A percentile compares a stretch with the other conserved stretches of the same genome.
These are phyloP conservation scores for Lactarius vividus DNA, from an alignment of 768 basidiomycete genomes.

Conservation along the genomic window DNA sequence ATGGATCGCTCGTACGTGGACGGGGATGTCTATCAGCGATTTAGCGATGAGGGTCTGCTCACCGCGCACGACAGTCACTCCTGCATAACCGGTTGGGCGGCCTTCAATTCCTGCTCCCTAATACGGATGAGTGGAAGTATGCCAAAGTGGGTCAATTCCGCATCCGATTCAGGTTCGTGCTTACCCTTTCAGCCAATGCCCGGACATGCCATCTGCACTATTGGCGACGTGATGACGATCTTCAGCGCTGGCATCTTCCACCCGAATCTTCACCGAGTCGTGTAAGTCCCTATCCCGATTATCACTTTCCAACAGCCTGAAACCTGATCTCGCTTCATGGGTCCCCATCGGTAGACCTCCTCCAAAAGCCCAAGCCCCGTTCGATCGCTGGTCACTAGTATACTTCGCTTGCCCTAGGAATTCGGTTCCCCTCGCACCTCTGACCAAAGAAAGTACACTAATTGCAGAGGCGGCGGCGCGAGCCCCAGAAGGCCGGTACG, in stretches of 20 bases:
- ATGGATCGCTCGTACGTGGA: slow-evolving; percentile 36
- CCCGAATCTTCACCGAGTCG: slow-evolving; percentile 35
- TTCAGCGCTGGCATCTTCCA: slow-evolving; percentile 36
- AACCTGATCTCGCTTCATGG: neutral
- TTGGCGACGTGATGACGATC: slow-evolving; percentile 35
- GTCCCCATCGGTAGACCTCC: slow-evolving; percentile 39
- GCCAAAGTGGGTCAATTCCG: neutral
- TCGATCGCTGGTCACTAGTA: slow-evolving; percentile 66
- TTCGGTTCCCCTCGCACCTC: slow-evolving; percentile 48
- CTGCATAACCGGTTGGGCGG: slow-evolving; percentile 9
- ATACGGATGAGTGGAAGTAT: slow-evolving; percentile 8
- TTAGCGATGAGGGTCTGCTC: neutral
- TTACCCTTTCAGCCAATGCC: slow-evolving; percentile 31
- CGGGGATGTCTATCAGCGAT: too few species aligned
- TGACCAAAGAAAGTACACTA: slow-evolving; percentile 48
- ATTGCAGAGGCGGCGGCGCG: slow-evolving; percentile 45
- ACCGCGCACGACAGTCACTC: neutral
- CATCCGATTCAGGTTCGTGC: neutral
- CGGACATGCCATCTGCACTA: slow-evolving; percentile 36
- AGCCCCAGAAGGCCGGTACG: slow-evolving; percentile 36
- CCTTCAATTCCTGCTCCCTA: slow-evolving; percentile 4
- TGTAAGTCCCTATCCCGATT: slow-evolving; percentile 24
- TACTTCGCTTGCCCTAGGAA: slow-evolving; percentile 69
- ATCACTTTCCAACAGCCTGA: too few species aligned
- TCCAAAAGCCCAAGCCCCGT: slow-evolving; percentile 51